Base-by-base conservation (phyloP, 2,329 filamentous ascomycete genomes). In the Ophiognomonia clavigignenti-juglandacearum region DNA sequence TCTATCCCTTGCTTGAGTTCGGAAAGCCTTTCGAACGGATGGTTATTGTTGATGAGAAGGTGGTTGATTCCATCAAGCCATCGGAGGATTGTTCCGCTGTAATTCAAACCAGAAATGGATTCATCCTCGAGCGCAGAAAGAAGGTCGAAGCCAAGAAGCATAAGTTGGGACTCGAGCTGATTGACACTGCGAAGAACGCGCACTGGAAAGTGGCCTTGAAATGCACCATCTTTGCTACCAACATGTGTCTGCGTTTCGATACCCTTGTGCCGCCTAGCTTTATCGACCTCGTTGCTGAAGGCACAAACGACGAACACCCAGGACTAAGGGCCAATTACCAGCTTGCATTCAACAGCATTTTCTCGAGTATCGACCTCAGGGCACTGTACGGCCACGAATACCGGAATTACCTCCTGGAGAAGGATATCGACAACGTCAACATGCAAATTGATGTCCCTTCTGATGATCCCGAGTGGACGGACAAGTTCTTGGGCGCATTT, bases 151-250 rank as follows among this genome's bases (percentile, higher is more conserved):
- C 77, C 45, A 90, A 87, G 69, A 98, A 98, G 69, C 74, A 83
- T 0, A 78, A 80, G 4, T 70, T 98, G 22, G 88, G 91, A 0
- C 72, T 88, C 45, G 90, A 97, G 62, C 74, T 98, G 26, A 85
- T 91, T 4, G 80, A 86, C 50, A 71, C 85, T 50, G 87, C 89
- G 2, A 83, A 82, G 57, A 80, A 80, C 3, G 88, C 90, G 1
- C 95, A 98, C 61, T 98, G 93, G 93, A 97, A 96, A 71, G 91
- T 96, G 57, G 92, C 92, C 6, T 89, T 83, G 42, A 79, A 92
- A 23, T 95, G 91, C 47, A 87, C 88, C 9, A 86, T 95, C 29
- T 93, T 98, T 62, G 88, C 95, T 4, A 82, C 92, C 47, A 95
- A 93, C 51, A 77, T 96, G 53, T 92, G 89, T 48, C 80, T 96